A percentile compares a stretch with the other conserved stretches of the same genome.
phyloP scores from a whole-genome alignment of 2,329 filamentous ascomycete species.

The Eurotiales sp. region DNA sequence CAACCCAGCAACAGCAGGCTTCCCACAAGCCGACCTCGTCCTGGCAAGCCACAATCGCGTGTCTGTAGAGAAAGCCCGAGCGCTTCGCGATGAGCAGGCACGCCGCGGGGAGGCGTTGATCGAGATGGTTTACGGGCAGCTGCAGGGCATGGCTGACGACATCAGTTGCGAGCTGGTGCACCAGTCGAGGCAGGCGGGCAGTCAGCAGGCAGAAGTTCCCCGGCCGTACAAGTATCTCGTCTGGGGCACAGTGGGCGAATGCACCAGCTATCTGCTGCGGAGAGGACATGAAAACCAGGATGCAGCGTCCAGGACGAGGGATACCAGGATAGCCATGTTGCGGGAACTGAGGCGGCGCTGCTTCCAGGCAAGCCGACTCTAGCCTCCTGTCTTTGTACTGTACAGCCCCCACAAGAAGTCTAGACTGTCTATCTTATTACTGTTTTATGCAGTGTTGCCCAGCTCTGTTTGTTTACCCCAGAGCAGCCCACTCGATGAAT shows the following conservation, averaged over 20 bases:
- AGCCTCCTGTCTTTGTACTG: too few relatives aligned
- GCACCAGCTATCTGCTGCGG: slow-evolving; percentile 67
- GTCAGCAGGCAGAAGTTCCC: slow-evolving; percentile 33
- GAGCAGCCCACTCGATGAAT: too few relatives aligned
- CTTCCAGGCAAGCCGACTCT: too few relatives aligned
- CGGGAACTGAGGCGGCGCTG: slow-evolving; percentile 44
- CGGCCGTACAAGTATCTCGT: slow-evolving; percentile 53
- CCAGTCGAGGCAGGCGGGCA: slow-evolving; percentile 27
- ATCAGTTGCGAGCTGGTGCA: slow-evolving; percentile 51
- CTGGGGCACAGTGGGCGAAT: slow-evolving; percentile 62
- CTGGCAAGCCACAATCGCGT: slow-evolving; percentile 78
- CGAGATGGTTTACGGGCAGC: slow-evolving; percentile 52
- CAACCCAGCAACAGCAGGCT: slow-evolving; percentile 29
- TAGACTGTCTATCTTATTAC: too few relatives aligned
- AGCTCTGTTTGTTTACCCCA: too few relatives aligned
- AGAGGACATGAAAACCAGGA: slow-evolving; percentile 57
- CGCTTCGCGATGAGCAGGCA: slow-evolving; percentile 45
- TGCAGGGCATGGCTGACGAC: slow-evolving; percentile 60
- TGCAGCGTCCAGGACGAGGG: slow-evolving; percentile 49
- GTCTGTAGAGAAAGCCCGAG: slow-evolving; percentile 57
- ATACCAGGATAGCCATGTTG: slow-evolving; percentile 50
- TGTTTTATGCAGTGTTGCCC: too few relatives aligned
- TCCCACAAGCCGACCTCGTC: slow-evolving; percentile 54
- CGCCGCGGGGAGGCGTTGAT: slow-evolving; percentile 37
- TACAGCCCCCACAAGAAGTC: too few relatives aligned